These are phyloP conservation scores for Bothriochloa decipiens DNA, from an alignment of 176 grass and related monocot species.

Conservation along the genomic window DNA sequence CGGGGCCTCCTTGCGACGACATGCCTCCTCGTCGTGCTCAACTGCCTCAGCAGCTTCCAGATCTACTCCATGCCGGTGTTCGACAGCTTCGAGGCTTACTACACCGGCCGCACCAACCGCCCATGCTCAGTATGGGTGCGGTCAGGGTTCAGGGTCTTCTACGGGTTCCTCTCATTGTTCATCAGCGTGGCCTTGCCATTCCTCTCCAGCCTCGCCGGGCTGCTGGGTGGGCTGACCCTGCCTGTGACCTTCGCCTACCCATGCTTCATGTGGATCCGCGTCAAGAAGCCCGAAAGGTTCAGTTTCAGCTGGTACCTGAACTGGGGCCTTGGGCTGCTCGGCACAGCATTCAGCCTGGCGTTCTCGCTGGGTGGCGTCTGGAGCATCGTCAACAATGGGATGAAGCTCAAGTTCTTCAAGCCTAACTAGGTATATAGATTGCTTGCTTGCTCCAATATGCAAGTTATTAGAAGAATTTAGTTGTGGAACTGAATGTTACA, in stretches of 20 bases:
- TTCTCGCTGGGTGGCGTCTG: conserved; percentile 81
- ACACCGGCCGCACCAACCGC: conserved; percentile 88
- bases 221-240: conserved; percentile 79
- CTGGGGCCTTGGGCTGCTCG: conserved; percentile 74
- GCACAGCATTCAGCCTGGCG: conserved; percentile 79
- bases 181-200: conserved; percentile 87
- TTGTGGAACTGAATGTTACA: background rate
- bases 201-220: conserved; percentile 84
- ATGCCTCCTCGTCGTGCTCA: conserved; percentile 90
- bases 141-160: conserved; percentile 85
- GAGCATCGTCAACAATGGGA: conserved; percentile 87
- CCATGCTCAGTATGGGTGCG: conserved; percentile 89
- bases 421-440: conserved; percentile 53
- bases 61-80: conserved; percentile 99
- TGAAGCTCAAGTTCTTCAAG: conserved; percentile 98
- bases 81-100: conserved; percentile 90
- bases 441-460: background rate
- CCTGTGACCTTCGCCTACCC: conserved; percentile 95
- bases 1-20: conserved; percentile 69
- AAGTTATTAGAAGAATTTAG: conserved; percentile 5
- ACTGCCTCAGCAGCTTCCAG: conserved; percentile 98
- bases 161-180: conserved; percentile 88
- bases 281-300: conserved; percentile 88
- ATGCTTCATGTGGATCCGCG: conserved; percentile 95
- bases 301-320: conserved; percentile 95